Conservation (phyloP, 108 stramenopile genomes). For the Fragilariopsis cylindrus region DNA sequence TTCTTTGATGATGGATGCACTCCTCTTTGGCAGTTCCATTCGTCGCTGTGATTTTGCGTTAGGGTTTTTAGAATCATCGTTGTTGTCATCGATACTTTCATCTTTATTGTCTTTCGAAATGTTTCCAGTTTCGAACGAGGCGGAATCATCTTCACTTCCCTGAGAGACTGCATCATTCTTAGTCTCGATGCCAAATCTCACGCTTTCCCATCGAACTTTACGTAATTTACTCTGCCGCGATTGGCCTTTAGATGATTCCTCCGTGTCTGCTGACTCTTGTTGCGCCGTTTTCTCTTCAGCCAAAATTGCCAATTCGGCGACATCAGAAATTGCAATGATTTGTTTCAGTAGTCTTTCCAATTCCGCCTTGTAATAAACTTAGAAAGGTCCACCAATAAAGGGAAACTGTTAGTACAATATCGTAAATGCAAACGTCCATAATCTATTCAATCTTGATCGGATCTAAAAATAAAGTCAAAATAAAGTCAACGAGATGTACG, state of each 20-base stretch:
- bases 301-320: slow-evolving; percentile 49
- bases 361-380: slow-evolving; percentile 44
- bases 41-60: background rate
- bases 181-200: too few relatives aligned
- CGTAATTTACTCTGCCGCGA: too few relatives aligned
- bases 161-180: too few relatives aligned
- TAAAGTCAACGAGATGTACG: background rate
- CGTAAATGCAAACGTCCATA: background rate
- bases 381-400: background rate
- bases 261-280: too few relatives aligned
- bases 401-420: background rate
- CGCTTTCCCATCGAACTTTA: too few relatives aligned
- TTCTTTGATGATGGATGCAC: slow-evolving; percentile 32
- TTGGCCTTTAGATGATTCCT: too few relatives aligned
- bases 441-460: background rate
- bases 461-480: background rate
- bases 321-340: slow-evolving; percentile 56
- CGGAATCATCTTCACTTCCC: too few relatives aligned
- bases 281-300: too few relatives aligned
- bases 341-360: slow-evolving; percentile 51
- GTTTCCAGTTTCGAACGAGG: slow-evolving; percentile 33
- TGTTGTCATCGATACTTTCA: background rate
- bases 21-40: background rate
- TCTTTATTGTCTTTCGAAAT: slow-evolving; percentile 4
- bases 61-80: background rate